A percentile compares a stretch with the other conserved stretches of the same genome.
These are phyloP conservation scores for Parietaria judaica DNA, from an alignment of 306 rosid species.

Conservation along the genomic window DNA sequence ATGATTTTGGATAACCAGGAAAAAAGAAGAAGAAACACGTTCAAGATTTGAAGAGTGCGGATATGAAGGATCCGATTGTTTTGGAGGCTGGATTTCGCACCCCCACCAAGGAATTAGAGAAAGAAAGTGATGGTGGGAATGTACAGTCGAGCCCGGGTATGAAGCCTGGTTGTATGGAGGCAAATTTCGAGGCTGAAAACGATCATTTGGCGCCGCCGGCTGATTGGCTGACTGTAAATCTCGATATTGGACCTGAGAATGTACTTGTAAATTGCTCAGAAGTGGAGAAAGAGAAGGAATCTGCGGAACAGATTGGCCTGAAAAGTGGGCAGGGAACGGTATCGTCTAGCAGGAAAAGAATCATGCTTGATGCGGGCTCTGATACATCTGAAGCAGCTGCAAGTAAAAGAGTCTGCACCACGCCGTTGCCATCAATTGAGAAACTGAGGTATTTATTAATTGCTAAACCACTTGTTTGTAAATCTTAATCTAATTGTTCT, in stretches of 20 bases:
- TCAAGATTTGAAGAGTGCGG: background rate
- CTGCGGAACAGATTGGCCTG: conserved; percentile 14
- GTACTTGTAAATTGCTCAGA: conserved; percentile 19
- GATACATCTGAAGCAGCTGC: conserved; percentile 26
- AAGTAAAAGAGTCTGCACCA: conserved; percentile 28
- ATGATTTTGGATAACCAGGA: too few relatives aligned
- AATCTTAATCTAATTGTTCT: background rate
- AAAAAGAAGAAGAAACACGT: background rate
- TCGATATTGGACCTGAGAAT: conserved; percentile 20
- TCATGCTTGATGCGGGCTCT: conserved; percentile 26
- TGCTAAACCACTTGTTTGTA: background rate
- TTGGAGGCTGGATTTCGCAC: background rate
- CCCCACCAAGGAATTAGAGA: conserved; percentile 8
- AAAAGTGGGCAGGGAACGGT: conserved; percentile 23
- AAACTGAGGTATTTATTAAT: conserved; percentile 37
- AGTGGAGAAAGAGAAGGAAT: conserved; percentile 21
- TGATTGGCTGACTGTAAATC: conserved; percentile 15
- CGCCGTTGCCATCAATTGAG: conserved; percentile 19
- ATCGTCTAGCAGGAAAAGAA: conserved; percentile 48
- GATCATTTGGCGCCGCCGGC: conserved; percentile 17
- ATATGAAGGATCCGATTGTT: background rate
- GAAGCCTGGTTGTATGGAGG: conserved; percentile 12
- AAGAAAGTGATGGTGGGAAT: conserved; percentile 9
- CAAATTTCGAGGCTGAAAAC: conserved; percentile 20
- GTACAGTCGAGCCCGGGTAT: conserved; percentile 11